phyloP scores from a whole-genome alignment of 2,329 filamentous ascomycete genomes.

The Biscogniauxia sp. region DNA sequence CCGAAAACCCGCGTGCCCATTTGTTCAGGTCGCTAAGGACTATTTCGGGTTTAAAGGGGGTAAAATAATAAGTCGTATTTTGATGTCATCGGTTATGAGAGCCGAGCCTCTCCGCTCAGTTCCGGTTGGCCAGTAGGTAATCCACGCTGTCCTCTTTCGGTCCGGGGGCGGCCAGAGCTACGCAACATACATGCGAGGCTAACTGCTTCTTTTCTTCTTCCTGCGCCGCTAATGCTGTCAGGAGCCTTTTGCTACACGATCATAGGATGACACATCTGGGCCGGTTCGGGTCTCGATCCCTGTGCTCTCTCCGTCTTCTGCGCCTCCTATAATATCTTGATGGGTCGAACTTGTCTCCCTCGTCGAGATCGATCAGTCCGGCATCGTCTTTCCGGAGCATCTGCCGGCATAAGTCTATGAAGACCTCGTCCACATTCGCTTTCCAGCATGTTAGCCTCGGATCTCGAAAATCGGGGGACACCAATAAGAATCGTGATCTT shows the following conservation, averaged over 20 bases:
- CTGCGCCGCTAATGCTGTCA: neutral
- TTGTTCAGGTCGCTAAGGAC: neutral
- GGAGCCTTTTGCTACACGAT: slow-evolving; percentile 11
- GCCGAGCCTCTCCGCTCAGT: neutral
- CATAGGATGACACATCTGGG: slow-evolving; percentile 45
- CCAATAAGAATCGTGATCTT: neutral
- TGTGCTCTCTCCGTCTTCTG: slow-evolving; percentile 31
- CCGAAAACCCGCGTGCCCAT: neutral
- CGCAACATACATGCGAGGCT: neutral
- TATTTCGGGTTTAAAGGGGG: neutral
- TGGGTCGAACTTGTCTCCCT: slow-evolving; percentile 43
- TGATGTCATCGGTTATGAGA: neutral
- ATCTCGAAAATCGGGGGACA: neutral
- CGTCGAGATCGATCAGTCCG: slow-evolving; percentile 36
- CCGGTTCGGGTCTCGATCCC: slow-evolving; percentile 29
- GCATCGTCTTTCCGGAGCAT: slow-evolving; percentile 73
- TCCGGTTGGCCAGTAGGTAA: neutral
- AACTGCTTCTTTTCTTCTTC: neutral
- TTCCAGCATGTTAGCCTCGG: slow-evolving; percentile 9
- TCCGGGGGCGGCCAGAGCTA: neutral
- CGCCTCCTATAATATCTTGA: slow-evolving; percentile 34
- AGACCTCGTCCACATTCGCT: slow-evolving; percentile 89
- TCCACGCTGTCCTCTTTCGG: neutral
- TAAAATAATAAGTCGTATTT: neutral
- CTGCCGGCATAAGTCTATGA: slow-evolving; percentile 79